A percentile compares a stretch with the other conserved stretches of the same genome.
These are phyloP conservation scores for Stenogyne calaminthoides DNA, from an alignment of 305 asterid genomes.

Conservation along the genomic window DNA sequence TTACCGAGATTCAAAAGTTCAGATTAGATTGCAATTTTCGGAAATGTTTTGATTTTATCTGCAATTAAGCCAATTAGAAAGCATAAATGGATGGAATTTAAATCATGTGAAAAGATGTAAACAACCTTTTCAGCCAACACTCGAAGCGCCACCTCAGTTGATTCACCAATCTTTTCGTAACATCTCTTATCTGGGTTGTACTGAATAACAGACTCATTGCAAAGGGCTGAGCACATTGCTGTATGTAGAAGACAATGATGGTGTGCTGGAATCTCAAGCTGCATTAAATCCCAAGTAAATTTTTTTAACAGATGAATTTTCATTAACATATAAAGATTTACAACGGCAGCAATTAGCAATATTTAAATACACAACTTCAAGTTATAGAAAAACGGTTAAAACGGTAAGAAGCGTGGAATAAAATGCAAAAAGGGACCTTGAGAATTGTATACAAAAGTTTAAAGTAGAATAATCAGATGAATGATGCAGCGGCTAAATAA, in stretches of 20 bases:
- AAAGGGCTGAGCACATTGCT: slow-evolving; percentile 98
- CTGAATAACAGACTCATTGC: slow-evolving; percentile 92
- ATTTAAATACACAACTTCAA: slow-evolving; percentile 2
- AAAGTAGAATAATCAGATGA: slow-evolving; percentile 18
- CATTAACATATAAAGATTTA: slow-evolving; percentile 10
- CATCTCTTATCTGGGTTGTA: slow-evolving; percentile 92
- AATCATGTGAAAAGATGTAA: slow-evolving; percentile 20
- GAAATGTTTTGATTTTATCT: no score
- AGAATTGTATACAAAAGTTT: not conserved
- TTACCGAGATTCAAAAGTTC: no score
- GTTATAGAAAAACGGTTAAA: not conserved
- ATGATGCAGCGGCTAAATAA: not conserved
- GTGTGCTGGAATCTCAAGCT: slow-evolving; percentile 95
- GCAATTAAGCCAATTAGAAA: not conserved
- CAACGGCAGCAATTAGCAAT: slow-evolving; percentile 12
- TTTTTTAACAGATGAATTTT: slow-evolving; percentile 17
- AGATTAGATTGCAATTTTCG: no score
- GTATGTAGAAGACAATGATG: slow-evolving; percentile 91
- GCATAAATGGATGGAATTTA: slow-evolving; percentile 7
- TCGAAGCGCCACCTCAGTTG: slow-evolving; percentile 99
- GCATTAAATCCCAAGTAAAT: slow-evolving; percentile 44
- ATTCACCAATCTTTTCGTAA: slow-evolving; percentile 98
- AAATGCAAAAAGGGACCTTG: not conserved
- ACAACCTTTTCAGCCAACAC: slow-evolving; percentile 95
- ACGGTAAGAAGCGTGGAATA: not conserved